Conservation (phyloP, 768 basidiomycete species). For the Leccinum rimulosum region DNA sequence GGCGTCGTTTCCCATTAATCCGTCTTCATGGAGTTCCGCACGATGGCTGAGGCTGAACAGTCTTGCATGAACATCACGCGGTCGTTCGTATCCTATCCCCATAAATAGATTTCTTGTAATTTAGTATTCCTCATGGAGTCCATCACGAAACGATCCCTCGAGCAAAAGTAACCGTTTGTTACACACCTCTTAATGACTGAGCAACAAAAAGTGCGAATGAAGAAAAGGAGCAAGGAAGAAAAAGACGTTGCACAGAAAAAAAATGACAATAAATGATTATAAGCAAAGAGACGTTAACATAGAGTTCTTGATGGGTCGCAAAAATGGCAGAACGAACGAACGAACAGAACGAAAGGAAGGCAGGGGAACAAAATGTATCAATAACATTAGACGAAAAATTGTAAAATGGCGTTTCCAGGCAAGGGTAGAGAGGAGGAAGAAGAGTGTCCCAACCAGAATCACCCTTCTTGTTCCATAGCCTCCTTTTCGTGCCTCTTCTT, state of each 20-base stretch:
- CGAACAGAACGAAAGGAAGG: not conserved
- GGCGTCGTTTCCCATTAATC: too few species aligned
- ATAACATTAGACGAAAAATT: not conserved
- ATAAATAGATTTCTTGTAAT: not conserved
- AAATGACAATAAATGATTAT: not conserved
- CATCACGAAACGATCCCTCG: not conserved
- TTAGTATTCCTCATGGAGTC: too few species aligned
- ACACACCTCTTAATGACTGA: not conserved
- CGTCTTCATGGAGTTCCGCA: too few species aligned
- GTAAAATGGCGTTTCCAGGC: not conserved
- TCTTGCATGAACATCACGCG: not conserved
- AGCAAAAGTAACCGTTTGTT: not conserved
- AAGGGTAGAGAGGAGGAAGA: not conserved
- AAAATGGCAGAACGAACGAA: not conserved
- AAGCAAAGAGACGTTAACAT: not conserved
- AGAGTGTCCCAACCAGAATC: not conserved
- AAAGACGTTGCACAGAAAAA: not conserved
- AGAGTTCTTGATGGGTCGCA: not conserved
- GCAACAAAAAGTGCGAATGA: not conserved
- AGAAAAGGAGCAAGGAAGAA: not conserved
- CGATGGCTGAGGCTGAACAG: not conserved
- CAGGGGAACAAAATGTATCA: not conserved
- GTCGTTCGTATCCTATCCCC: not conserved
- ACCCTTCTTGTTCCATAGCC: constrained; percentile 55
- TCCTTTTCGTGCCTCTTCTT: constrained; percentile 81